A percentile compares a stretch with the other conserved stretches of the same genome.
phyloP scores from a whole-genome alignment of 345 rosid genomes.

The Aurinia saxatilis region DNA sequence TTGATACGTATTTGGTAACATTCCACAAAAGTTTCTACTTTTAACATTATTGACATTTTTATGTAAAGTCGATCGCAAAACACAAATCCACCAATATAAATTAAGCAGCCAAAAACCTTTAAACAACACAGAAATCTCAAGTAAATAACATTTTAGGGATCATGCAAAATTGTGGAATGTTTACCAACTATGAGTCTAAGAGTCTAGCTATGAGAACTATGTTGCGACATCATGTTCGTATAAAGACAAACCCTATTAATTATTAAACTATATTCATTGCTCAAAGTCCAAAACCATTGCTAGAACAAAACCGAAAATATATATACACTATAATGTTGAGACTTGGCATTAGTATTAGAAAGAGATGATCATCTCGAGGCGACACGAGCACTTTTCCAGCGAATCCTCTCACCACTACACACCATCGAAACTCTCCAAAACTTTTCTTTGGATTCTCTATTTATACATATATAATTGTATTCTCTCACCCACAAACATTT shows the following conservation, averaged over 20 bases:
- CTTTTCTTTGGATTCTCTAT: constrained; percentile 44
- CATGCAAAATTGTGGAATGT: constrained; percentile 6
- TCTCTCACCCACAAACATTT: too few species aligned
- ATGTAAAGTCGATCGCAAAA: too few species aligned
- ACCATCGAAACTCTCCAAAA: constrained; percentile 46
- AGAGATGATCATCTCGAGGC: constrained; percentile 44
- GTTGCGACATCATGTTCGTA: constrained; percentile 21
- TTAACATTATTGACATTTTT: too few species aligned
- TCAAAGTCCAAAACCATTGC: constrained; percentile 1
- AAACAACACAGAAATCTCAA: not conserved
- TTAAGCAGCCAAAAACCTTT: not conserved
- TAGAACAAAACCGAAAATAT: not conserved
- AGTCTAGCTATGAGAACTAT: constrained; percentile 5
- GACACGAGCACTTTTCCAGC: constrained; percentile 98
- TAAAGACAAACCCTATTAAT: constrained; percentile 21
- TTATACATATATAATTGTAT: too few species aligned
- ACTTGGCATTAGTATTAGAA: not conserved
- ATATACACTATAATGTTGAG: not conserved
- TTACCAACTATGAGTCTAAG: not conserved
- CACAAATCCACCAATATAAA: not conserved
- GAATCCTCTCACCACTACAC: constrained; percentile 77
- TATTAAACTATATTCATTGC: not conserved
- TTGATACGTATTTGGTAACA: too few species aligned
- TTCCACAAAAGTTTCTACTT: too few species aligned
- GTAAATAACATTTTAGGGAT: constrained; percentile 16